Conservation (phyloP, 495 filamentous ascomycete species). For the Lasiosphaeriaceae sp. region DNA sequence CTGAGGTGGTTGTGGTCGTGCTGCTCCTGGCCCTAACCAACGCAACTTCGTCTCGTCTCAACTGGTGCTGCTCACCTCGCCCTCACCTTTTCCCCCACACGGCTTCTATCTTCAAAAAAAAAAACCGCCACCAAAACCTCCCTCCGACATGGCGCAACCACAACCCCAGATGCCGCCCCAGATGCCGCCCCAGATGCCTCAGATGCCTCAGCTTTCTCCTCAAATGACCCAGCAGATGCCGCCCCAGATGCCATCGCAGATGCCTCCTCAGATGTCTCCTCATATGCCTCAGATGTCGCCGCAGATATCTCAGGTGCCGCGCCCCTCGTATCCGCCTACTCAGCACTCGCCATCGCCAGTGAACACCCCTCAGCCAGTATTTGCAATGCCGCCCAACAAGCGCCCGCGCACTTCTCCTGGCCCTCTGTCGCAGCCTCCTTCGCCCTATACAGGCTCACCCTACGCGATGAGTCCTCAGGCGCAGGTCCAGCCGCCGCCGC, state of each 20-base stretch:
- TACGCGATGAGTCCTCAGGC: slow-evolving; percentile 17
- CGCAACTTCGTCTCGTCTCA: background rate
- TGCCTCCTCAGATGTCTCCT: slow-evolving; percentile 11
- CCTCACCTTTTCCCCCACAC: background rate
- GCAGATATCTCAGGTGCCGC: slow-evolving; percentile 12
- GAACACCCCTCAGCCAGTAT: slow-evolving; percentile 17
- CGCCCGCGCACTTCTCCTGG: slow-evolving; percentile 66
- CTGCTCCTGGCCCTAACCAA: background rate
- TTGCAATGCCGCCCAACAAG: slow-evolving; percentile 56
- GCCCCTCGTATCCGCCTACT: slow-evolving; percentile 25
- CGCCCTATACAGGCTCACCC: slow-evolving; percentile 12
- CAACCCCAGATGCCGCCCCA: slow-evolving; percentile 54
- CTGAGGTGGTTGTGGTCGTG: slow-evolving; percentile 6
- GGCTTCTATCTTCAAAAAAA: background rate
- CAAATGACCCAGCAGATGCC: slow-evolving; percentile 15
- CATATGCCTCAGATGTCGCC: slow-evolving; percentile 9
- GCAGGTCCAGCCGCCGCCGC: background rate
- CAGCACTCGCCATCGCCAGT: slow-evolving; percentile 37
- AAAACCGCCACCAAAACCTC: background rate
- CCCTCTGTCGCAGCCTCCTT: slow-evolving; percentile 38
- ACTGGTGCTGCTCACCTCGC: background rate
- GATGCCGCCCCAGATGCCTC: slow-evolving; percentile 41
- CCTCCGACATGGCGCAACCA: slow-evolving; percentile 60
- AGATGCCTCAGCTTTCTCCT: slow-evolving; percentile 18
- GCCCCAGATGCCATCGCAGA: slow-evolving; percentile 7